Evolutionary conservation across 176 grass and related monocot species (phyloP), one percentile per base, ranked within the genome.

Genomic region (Otatea glauca): DNA sequence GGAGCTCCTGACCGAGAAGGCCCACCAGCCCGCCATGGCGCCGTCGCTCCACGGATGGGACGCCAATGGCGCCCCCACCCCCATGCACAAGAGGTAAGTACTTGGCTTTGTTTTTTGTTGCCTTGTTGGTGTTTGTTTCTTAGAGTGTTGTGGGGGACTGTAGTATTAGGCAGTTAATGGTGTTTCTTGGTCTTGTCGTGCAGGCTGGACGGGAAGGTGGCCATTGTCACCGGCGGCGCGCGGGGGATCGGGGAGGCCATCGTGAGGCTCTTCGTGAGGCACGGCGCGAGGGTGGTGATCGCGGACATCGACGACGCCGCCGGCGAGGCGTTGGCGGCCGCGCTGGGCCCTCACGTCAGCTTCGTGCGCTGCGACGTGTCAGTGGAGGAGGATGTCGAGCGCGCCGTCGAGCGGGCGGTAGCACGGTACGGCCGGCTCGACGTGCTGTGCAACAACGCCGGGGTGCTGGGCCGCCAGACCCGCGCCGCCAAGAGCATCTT

Each of bases 121-220:
- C 37, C 27, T 5, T 25, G 29, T 7, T 34, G 49, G 49, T 5
- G 49, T 50, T 18, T 15, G 14, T 50, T 71, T 62, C 7, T 41
- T 42, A 15, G 84, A 41, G 8, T 21, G 63, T 17, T 9, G 13
- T 1, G 25, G 56, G 8, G 9, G 25, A 6, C 27, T 63, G 41
- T 43, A 43, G 41, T 43, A 25, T 15, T n/a, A 20, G 53, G 24
- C 2, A 29, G 60, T 50, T 59, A 6, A 70, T 70, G 67, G 35
- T 25, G 45, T 4, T 37, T 20, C 63, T 50, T 8, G 32, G 17
- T 74, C 48, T 27, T 77, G 18, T 62, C 25, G 2, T 50, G 78
- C 75, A 97, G 91, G 76, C 82, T 95, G n/a, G 90, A 98, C 23
- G 95, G 95, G 32, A 98, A 98, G 90, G 91, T 98, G 18, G 91